Evolutionary conservation across 2,329 filamentous ascomycete species (phyloP), one percentile per base, ranked within the genome.

Genomic region (Monilinia polystroma): DNA sequence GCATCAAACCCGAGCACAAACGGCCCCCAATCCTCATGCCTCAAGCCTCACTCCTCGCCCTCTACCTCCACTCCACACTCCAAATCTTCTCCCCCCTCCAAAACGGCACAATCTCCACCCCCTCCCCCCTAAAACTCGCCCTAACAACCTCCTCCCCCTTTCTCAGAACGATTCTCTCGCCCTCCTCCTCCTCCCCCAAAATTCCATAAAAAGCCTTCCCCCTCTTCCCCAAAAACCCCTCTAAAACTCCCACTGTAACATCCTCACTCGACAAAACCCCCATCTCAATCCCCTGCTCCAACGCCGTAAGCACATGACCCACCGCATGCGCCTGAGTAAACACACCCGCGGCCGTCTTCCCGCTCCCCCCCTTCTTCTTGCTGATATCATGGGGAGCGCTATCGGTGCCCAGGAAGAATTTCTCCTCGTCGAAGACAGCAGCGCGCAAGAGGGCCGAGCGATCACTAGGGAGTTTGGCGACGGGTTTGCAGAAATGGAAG

Each of bases 341-440:
- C 49, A 93, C 90, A 6, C 90, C 90, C 0, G 90, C 90, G 0
- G 89, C 85, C 5, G 66, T 62, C 14, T 76, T 76, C 59, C 52
- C 55, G 1, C 12, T 23, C 29, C 77, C 78, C 0, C 86, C 84
- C 65, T 84, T 81, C 79, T 91, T 91, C 69, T 83, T 82, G 20
- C 76, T 73, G 5, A 85, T 78, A 16, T 83, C 83, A 75, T 91
- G 88, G 29, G 87, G 82, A 56, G 87, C 87, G 14, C 83, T 86
- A 72, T 90, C 87, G 23, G 83, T 88, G 66, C 82, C 82, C 38
- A 86, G 79, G 80, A 92, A 92, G 79, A 92, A 91, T 73, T 88
- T 89, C n/a, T 83, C 79, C 53, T 84, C 79, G 70, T 85, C 84
- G 69, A 80, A 82, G 32, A 83, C 81, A 4, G 85, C 82, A 2